Conservation (phyloP, 139 green algal genomes). For the Nannochloris sp. region DNA sequence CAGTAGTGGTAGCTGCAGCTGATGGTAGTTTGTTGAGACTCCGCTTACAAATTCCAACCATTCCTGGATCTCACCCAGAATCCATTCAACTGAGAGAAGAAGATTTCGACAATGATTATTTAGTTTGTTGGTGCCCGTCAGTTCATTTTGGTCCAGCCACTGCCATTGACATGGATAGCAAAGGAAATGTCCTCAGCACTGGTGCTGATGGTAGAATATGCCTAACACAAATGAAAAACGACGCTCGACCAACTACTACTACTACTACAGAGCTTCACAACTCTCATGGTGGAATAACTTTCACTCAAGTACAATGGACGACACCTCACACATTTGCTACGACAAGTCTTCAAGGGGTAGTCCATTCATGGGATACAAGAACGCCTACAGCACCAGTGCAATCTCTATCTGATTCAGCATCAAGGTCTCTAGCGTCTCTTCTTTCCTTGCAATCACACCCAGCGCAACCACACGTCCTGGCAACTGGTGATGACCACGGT, state of each 20-base stretch:
- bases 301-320: background rate
- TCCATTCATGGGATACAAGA: background rate
- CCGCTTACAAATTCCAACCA: background rate
- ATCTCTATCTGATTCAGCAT: background rate
- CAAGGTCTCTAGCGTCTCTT: background rate
- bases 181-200: background rate
- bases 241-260: background rate
- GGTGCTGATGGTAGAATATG: background rate
- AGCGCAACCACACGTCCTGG: constrained; percentile 1
- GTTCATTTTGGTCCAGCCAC: background rate
- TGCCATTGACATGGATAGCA: background rate
- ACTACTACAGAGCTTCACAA: background rate
- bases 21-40: background rate
- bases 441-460: background rate
- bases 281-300: background rate
- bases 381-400: background rate
- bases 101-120: background rate
- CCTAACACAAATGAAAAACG: background rate
- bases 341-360: background rate
- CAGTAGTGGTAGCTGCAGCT: background rate
- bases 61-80: background rate
- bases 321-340: background rate
- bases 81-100: constrained; percentile 2
- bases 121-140: background rate
- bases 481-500: background rate